Percentiles rank a stretch among this genome's conserved stretches.
These are phyloP conservation scores for Aspergillus panamensis DNA, from an alignment of 495 filamentous ascomycete species.

Conservation along the genomic window DNA sequence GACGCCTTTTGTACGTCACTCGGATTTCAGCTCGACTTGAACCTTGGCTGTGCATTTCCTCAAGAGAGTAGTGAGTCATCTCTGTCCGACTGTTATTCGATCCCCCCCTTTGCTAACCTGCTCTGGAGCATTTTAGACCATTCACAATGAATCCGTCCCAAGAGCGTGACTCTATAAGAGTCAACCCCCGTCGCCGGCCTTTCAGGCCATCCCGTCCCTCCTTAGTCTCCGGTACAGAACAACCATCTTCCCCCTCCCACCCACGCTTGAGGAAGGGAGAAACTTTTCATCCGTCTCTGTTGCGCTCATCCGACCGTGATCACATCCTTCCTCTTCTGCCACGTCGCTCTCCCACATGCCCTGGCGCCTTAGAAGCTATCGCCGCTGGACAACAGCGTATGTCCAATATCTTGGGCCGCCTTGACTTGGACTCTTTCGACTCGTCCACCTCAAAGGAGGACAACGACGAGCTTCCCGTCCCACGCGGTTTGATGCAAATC, in stretches of 20 bases:
- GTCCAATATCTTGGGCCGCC: constrained; percentile 39
- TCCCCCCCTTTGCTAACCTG: constrained; percentile 10
- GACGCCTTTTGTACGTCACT: constrained; percentile 2
- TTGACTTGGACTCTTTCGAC: constrained; percentile 40
- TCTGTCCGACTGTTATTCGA: constrained; percentile 2
- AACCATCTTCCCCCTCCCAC: constrained; percentile 19
- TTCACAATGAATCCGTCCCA: constrained; percentile 13
- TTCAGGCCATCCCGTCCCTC: constrained; percentile 33
- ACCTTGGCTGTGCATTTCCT: constrained; percentile 12
- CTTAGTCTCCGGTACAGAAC: constrained; percentile 23
- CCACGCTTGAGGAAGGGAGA: constrained; percentile 47
- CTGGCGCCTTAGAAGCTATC: constrained; percentile 43
- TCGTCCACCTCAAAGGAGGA: constrained; percentile 27
- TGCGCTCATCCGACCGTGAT: constrained; percentile 41
- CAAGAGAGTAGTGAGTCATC: constrained; percentile 13
- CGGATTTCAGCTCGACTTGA: constrained; percentile 2
- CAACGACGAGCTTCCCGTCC: constrained; percentile 34
- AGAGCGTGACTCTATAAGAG: constrained; percentile 15
- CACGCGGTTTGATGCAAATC: constrained; percentile 16
- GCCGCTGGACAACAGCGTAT: constrained; percentile 48
- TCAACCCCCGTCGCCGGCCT: constrained; percentile 24
- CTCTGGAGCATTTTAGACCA: constrained; percentile 1
- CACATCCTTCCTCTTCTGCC: constrained; percentile 47
- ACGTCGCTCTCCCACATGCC: constrained; percentile 48
- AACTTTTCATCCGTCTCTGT: constrained; percentile 49